A percentile compares a stretch with the other conserved stretches of the same genome.
Conservation (phyloP, 495 filamentous ascomycete genomes). For the Ascobolus immersus region DNA sequence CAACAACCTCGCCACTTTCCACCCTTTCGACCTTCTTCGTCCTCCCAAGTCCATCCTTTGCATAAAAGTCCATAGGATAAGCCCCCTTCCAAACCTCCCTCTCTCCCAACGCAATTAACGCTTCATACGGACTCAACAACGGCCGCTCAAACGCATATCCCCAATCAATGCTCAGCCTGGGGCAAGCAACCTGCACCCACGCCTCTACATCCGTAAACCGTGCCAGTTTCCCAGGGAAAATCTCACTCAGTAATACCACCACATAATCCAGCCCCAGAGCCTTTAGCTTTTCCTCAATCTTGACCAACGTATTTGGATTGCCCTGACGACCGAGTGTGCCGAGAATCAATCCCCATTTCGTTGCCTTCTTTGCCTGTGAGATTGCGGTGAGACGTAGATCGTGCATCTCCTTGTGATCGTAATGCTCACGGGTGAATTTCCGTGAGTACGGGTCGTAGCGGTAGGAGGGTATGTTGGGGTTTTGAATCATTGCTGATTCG, state of each 20-base stretch:
- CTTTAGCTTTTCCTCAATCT: constrained; percentile 53
- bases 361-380: constrained; percentile 38
- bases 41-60: constrained; percentile 68
- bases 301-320: constrained; percentile 70
- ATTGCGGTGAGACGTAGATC: constrained; percentile 56
- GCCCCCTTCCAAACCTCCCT: constrained; percentile 41
- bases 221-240: constrained; percentile 82
- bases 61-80: constrained; percentile 98
- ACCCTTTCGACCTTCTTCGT: constrained; percentile 28
- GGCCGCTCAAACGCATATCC: constrained; percentile 84
- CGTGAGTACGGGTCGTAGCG: constrained; percentile 92
- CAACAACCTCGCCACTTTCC: neutral
- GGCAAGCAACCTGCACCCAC: constrained; percentile 96
- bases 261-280: constrained; percentile 48
- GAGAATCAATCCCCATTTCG: constrained; percentile 83
- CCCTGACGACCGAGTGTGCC: constrained; percentile 82
- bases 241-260: constrained; percentile 67
- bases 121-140: constrained; percentile 81
- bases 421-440: constrained; percentile 67
- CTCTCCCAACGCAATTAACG: constrained; percentile 58
- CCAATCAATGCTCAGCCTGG: constrained; percentile 89
- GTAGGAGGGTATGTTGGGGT: constrained; percentile 69
- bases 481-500: constrained; percentile 96
- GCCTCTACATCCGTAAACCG: constrained; percentile 82
- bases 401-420: constrained; percentile 76